Base-by-base conservation (phyloP, 345 rosid species). In the Populus nigra region DNA sequence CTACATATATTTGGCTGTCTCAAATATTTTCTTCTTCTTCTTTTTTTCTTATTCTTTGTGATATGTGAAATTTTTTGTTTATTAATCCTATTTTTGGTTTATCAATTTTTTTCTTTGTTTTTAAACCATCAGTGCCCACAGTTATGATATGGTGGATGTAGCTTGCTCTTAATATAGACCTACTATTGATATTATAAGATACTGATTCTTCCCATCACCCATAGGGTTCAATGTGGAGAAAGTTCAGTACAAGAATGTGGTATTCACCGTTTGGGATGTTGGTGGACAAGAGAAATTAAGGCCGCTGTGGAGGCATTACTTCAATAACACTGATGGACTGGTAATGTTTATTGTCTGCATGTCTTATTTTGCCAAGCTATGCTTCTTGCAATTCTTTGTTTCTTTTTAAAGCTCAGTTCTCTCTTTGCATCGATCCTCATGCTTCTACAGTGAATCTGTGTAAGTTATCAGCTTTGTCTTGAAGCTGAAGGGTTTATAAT, bases 271-370 rank as follows among this genome's bases (percentile, higher is more conserved):
- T 72, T 96, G 99, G 99, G 99, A 96, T 79, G 97, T 94, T 73
- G 97, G 99, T 74, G 98, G 99, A 39, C 98, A 94, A 84, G 98
- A 94, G 90, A 96, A 96, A 87, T 83, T 94, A 53, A 89, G 99
- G 86, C 97, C 99, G 43, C 87, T 96, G 6, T 96, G 99, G 99
- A 90, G 99, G 89, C 99, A 96, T 86, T 96, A 96, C 88, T 96
- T 96, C 76, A 90, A 90, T 69, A 94, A 96, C 83, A 96, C 99
- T 16, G 99, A 96, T 87, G 99, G 99, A 72, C 88, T 96, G 90
- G 99, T 96, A 89, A 76, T 65, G 45, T 47, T 41, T 11, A 65
- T 61, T 57, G 65, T 10, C 45, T 23, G 43, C 47, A 20, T 41
- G 36, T 53, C 59, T 67, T 62, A 27, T 69, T 55, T 39, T 69